Percentiles rank a stretch among this genome's conserved stretches.
Conservation (phyloP, 306 rosid genomes). For the Cicer chorassanicum region DNA sequence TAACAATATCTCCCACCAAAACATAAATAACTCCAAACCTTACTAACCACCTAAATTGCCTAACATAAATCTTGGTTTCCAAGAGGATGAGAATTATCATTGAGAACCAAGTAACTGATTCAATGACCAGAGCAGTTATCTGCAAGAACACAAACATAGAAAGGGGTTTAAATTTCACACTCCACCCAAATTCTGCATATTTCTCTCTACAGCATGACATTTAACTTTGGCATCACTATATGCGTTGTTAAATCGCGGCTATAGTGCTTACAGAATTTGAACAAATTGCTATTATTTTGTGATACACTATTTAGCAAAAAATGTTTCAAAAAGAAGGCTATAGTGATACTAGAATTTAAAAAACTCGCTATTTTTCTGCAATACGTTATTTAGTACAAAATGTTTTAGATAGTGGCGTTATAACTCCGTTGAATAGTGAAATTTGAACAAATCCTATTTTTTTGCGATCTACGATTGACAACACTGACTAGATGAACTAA, state of each 20-base stretch:
- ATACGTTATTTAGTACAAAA: too few species aligned
- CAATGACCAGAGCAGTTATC: conserved; percentile 56
- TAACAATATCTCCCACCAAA: conserved; percentile 73
- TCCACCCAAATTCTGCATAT: conserved; percentile 13
- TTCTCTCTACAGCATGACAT: conserved; percentile 22
- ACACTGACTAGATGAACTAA: neutral
- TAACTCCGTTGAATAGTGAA: too few species aligned
- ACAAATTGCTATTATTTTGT: too few species aligned
- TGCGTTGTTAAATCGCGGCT: too few species aligned
- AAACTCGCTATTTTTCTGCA: too few species aligned
- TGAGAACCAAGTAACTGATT: conserved; percentile 72
- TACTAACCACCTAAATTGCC: conserved; percentile 77
- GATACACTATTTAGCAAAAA: too few species aligned
- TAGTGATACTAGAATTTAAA: too few species aligned
- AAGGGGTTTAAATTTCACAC: conserved; percentile 6
- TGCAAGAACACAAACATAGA: conserved; percentile 43
- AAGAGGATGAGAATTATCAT: conserved; percentile 63
- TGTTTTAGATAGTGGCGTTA: too few species aligned
- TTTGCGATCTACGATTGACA: too few species aligned
- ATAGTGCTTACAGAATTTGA: too few species aligned
- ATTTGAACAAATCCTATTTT: too few species aligned
- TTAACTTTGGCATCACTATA: neutral
- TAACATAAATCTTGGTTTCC: conserved; percentile 71
- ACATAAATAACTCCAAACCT: conserved; percentile 83
- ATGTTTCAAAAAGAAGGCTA: too few species aligned